Evolutionary conservation across 106 monocot species (phyloP), one percentile per base, ranked within the genome.

Genomic region (Xerophyta viscosa): DNA sequence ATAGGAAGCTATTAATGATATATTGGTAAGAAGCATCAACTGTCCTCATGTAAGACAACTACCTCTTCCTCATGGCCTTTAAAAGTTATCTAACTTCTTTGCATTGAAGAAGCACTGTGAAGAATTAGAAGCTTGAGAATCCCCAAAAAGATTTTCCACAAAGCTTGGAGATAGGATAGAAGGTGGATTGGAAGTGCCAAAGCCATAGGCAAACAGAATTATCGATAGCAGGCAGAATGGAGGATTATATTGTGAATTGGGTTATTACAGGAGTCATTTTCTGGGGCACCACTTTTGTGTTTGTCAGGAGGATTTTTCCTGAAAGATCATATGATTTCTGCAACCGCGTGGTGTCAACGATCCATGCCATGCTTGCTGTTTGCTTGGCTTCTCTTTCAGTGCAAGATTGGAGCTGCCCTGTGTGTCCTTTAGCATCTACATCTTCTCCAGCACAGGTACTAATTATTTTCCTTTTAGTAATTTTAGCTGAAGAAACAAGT

Each of bases 321-420:
- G 33, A 56, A 8, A 72, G 74, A 4, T 74, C 77, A 11, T 71
- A 66, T 42, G 81, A 77, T 61, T 81, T 87, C 70, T 74, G 81
- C 73, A 77, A 77, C 66, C 69, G 86, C 22, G 2, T 77, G 9
- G 63, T 87, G 21, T 77, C 86, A 33, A 74, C 71, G 2, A 37
- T 68, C 17, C 86, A 87, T 41, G 81, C 86, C 4, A 11, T 41
- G 1, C 0, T 63, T 11, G 86, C 86, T 2, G 86, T 87, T 46
- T 64, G 26, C n/a, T 46, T 81, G 17, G 81, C 86, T 8, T 67
- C 50, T 0, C 60, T 77, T 23, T 74, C 77, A 13, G 81, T 81
- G 17, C 63, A 74, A 20, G 77, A 81, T 65, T 87, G 86, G 86
- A 51, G 43, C 2, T 73, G 73, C 27, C 86, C 86, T 22, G 63